Evolutionary conservation across 2,329 filamentous ascomycete genomes (phyloP), one percentile per base, ranked within the genome.

Genomic region (Apiospora sp.): DNA sequence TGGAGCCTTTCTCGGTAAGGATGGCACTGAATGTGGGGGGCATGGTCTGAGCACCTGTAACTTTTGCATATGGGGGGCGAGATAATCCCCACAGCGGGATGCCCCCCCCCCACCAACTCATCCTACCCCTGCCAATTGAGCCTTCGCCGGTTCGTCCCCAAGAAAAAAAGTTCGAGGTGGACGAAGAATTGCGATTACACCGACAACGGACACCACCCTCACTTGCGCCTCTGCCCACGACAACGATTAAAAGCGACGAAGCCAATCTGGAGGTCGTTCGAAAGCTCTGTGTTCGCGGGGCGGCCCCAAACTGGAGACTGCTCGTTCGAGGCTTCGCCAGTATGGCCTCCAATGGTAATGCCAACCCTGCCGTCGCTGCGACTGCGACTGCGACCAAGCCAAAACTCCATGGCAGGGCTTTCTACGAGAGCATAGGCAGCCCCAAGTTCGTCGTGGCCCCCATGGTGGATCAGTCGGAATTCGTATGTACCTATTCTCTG

Each of bases 381-480:
- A 30, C 46, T 48, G 6, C 46, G 46, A n/a, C 46, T 19, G n/a
- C 67, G 67, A 76, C 77, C 37, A 82, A 79, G 71, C 67, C 77
- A 34, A 97, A 96, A 82, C 85, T 97, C 30, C 90, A 93, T 77
- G 96, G 96, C 0, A 88, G 96, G 72, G 93, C 93, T 16, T 98
- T 99, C 81, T 99, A 98, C 80, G 92, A 98, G 85, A 97, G 94
- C 80, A 93, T 99, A 74, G 96, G 96, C 30, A 95, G 93, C 73
- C 96, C 96, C 1, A 98, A 94, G 83, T 92, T 93, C 76, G 90
- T 99, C 43, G 89, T 99, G 71, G 96, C 96, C 46, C 96, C 96
- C 48, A 99, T 99, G 96, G 96, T 99, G 30, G 96, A 99, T 80
- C 94, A 98, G 82, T 98, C 95, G 44, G 96, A 99, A 86, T 98